Evolutionary conservation across 1,284 basidiomycete species (phyloP).

Genomic region (Irpex sp.): DNA sequence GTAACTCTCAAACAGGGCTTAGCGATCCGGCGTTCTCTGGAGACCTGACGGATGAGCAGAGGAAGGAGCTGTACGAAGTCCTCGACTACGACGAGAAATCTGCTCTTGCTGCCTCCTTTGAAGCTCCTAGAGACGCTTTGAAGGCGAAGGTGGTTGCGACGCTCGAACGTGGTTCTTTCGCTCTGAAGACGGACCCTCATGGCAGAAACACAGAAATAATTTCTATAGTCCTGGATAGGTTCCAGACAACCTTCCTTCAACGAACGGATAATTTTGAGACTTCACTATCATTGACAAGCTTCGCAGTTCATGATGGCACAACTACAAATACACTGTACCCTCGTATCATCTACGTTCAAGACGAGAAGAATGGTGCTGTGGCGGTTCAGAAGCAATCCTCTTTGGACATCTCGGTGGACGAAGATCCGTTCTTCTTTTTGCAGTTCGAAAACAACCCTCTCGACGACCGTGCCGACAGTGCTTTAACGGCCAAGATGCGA

Average conservation of each 20-base stretch:
- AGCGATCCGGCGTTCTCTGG: conserved; percentile 58
- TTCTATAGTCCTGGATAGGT: conserved; percentile 86
- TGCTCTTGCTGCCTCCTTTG: conserved; percentile 63
- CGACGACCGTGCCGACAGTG: conserved; percentile 91
- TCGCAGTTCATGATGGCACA: conserved; percentile 92
- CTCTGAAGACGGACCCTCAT: conserved; percentile 71
- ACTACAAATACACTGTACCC: conserved; percentile 80
- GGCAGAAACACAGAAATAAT: conserved; percentile 71
- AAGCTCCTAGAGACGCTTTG: conserved; percentile 80
- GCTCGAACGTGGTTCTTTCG: conserved; percentile 85
- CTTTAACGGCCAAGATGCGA: conserved; percentile 87
- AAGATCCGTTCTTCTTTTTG: conserved; percentile 88
- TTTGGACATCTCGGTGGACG: conserved; percentile 25
- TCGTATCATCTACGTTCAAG: conserved; percentile 94
- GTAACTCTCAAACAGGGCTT: conserved; percentile 28
- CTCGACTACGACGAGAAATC: conserved; percentile 93
- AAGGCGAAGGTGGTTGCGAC: conserved; percentile 77
- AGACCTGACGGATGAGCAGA: conserved; percentile 88
- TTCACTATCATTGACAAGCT: conserved; percentile 82
- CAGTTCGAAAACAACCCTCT: conserved; percentile 94
- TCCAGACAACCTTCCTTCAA: conserved; percentile 85
- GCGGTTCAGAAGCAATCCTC: conserved; percentile 23
- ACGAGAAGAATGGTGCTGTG: conserved; percentile 27
- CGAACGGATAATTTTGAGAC: conserved; percentile 84
- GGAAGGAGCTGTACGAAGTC: conserved; percentile 89